Percentiles rank a stretch among this genome's conserved stretches.
phyloP scores from a whole-genome alignment of 1,284 basidiomycete species.

The Xanthoconium separans region DNA sequence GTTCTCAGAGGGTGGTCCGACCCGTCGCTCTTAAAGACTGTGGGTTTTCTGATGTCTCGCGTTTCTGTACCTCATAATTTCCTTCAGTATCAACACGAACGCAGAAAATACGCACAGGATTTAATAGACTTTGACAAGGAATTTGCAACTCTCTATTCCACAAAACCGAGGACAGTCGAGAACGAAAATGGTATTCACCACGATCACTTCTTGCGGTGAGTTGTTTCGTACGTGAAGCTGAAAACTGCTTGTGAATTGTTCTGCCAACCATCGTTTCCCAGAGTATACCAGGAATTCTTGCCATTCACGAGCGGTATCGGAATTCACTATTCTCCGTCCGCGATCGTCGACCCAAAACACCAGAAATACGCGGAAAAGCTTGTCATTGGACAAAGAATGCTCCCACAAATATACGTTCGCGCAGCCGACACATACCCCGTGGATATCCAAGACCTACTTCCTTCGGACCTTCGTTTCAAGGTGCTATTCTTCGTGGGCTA shows the following conservation, averaged over 20 bases:
- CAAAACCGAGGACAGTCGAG: constrained; percentile 61
- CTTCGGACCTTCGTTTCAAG: constrained; percentile 73
- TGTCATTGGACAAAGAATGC: constrained; percentile 58
- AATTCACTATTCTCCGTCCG: constrained; percentile 58
- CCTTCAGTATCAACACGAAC: constrained; percentile 66
- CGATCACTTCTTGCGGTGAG: constrained; percentile 60
- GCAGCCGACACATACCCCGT: constrained; percentile 61
- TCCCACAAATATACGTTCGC: constrained; percentile 58
- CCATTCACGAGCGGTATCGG: constrained; percentile 64
- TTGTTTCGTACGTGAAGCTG: neutral
- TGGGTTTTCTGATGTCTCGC: constrained; percentile 32
- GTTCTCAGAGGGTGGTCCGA: constrained; percentile 74
- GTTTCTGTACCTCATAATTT: neutral
- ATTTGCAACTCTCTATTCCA: constrained; percentile 66
- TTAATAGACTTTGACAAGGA: constrained; percentile 80
- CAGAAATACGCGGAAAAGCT: constrained; percentile 46
- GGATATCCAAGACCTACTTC: constrained; percentile 69
- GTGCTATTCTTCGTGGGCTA: constrained; percentile 68
- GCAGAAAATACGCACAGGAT: constrained; percentile 74
- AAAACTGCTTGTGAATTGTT: neutral
- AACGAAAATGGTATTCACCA: constrained; percentile 64
- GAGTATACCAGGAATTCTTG: constrained; percentile 58
- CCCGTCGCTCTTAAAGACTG: constrained; percentile 67
- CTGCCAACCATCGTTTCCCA: constrained; percentile 20
- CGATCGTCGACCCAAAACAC: constrained; percentile 44